Base-by-base conservation (phyloP, 768 basidiomycete species). In the Russula griseocarnosa region DNA sequence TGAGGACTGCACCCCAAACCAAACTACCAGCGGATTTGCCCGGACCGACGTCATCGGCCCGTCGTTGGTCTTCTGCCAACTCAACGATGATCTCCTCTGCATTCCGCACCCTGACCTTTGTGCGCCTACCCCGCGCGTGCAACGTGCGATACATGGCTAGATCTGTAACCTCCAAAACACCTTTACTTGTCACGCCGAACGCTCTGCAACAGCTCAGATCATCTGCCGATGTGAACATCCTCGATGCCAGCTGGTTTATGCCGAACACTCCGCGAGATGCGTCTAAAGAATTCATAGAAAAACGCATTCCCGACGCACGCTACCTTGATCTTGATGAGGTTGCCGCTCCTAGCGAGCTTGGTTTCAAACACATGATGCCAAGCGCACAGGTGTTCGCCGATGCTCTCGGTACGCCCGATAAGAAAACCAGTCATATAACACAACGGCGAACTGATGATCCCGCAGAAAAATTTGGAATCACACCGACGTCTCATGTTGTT, bases 281-380 rank as follows among this genome's bases (percentile, higher is more conserved):
- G 2, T 73, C 74, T n/a, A 74, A 82, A 34, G 94, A 96, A 74
- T 95, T 86, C 67, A 72, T 79, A 24, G 73, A 76, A 30, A 86
- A 83, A 66, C 82, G 87, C 38, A 82, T 97, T 38, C 89, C 88
- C 5, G 79, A 81, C 13, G 85, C 93, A 0, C 82, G 81, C 57
- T 90, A 86, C 70, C 80, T 94, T 67, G 88, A 94, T 72, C 77
- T 95, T 28, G 94, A 97, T 73, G 79, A 84, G 57, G 88, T 92
- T 30, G 83, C 89, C 1, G 86, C 83, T 63, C 75, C 82, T 10
- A 87, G 92, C 72, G 82, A 86, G 58, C 80, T 95, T 5, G 90
- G 89, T 14, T 78, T 98, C 26, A 89, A 89, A 71, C 96, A 98
- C 76, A 98, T 98, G 94, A 86, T 98, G 82, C 97, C 97, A 20